Evolutionary conservation across 2,329 filamentous ascomycete species (phyloP), one percentile per base, ranked within the genome.

Genomic region (Chlorencoelia australis): DNA sequence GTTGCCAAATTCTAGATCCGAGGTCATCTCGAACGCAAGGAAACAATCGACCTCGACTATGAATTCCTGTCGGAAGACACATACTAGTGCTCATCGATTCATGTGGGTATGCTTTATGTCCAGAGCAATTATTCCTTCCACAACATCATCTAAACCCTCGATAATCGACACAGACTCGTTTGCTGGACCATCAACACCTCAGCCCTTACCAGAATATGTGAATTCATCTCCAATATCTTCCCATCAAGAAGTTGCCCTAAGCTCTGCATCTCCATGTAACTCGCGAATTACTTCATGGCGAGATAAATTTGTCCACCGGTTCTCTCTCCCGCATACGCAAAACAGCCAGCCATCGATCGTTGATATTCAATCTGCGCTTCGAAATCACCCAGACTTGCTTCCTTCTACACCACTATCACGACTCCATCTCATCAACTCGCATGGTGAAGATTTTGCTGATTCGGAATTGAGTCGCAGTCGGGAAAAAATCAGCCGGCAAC

Each of bases 401-500:
- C 7, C 24, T 44, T 8, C 30, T 54, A 4, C 45, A 41, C 9
- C 39, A 39, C 8, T 44, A 46, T 18, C 39, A 44, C 9, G 40
- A 46, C 22, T 31, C 35, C 43, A 52, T 24, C 45, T 55, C 6
- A 25, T 49, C 4, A 51, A 54, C 22, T 50, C 48, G 9, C 35
- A 39, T 14, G 48, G 49, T 7, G 49, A 54, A 17, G 52, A 53
- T 13, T 45, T 57, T 5, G 54, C 51, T 1, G 52, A 56, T 2
- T 53, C 53, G 2, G 49, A 57, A 31, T 55, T 62, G 47, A 55
- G 68, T 7, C 45, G 47, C 3, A 53, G 53, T 2, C 68, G 75
- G 9, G 61, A 68, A 11, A 71, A 69, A 40, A 77, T 83, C 40
- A 69, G 72, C 29, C 71, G 77, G 7, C 81, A 87, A 50, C 66